phyloP scores from a whole-genome alignment of 2,329 filamentous ascomycete genomes.

The Drechslerella dactyloides region DNA sequence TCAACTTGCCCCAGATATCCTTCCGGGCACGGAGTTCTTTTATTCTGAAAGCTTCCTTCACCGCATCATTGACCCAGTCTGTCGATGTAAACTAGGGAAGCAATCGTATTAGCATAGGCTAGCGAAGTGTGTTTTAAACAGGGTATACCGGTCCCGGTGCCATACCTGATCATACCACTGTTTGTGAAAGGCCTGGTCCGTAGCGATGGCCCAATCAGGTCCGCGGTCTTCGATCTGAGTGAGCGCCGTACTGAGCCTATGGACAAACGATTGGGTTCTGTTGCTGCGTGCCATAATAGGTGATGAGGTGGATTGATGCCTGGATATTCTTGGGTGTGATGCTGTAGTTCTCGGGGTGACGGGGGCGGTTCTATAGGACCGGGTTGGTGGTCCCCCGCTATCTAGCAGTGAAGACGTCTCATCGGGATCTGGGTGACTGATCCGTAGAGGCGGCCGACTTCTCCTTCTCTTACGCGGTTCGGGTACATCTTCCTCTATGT shows the following conservation, averaged over 20 bases:
- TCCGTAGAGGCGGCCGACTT: conserved; percentile 45
- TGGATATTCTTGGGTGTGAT: conserved; percentile 55
- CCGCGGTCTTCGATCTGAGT: conserved; percentile 63
- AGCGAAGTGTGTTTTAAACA: not conserved
- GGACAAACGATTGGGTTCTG: conserved; percentile 62
- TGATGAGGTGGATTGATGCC: conserved; percentile 55
- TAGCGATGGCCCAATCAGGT: conserved; percentile 62
- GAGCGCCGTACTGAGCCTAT: conserved; percentile 69
- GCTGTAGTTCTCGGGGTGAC: conserved; percentile 58
- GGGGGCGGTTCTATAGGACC: conserved; percentile 60
- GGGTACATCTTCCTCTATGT: conserved; percentile 34
- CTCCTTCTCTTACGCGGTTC: conserved; percentile 2
- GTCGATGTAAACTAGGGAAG: conserved; percentile 55
- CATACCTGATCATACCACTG: conserved; percentile 83
- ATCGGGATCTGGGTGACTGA: conserved; percentile 56
- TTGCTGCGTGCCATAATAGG: conserved; percentile 60
- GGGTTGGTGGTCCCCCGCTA: conserved; percentile 44
- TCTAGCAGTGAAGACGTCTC: conserved; percentile 62
- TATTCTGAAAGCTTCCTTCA: conserved; percentile 88
- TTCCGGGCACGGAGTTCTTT: conserved; percentile 81
- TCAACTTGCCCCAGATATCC: conserved; percentile 80
- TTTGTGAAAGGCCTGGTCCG: conserved; percentile 71
- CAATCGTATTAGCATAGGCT: conserved; percentile 12
- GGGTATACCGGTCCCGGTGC: not conserved
- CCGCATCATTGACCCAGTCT: conserved; percentile 95